phyloP scores from a whole-genome alignment of 2,329 filamentous ascomycete genomes.

The Lecanoromycetidae sp. region DNA sequence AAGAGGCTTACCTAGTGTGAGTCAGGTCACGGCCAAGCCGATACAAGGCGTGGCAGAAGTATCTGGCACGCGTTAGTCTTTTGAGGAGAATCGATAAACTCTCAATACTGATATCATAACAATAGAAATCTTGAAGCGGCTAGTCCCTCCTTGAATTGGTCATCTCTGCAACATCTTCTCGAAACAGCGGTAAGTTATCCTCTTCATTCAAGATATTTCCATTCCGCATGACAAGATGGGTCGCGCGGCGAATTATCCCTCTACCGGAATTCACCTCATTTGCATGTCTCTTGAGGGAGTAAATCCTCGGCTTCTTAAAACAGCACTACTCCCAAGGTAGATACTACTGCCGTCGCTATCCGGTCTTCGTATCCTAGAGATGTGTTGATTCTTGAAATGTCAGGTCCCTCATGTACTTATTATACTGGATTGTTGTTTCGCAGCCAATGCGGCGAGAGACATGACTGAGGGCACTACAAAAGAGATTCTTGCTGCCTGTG shows the following conservation, averaged over 20 bases:
- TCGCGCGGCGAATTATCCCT: too few relatives aligned
- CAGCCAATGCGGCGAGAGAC: slow-evolving; percentile 13
- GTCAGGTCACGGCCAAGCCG: slow-evolving; percentile 12
- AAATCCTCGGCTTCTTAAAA: too few relatives aligned
- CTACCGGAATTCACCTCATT: too few relatives aligned
- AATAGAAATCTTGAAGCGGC: slow-evolving; percentile 2
- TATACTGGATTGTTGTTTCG: slow-evolving; percentile 19
- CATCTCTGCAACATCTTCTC: slow-evolving; percentile 11
- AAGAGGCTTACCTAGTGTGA: too few relatives aligned
- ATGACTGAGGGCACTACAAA: slow-evolving; percentile 10
- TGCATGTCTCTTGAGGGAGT: too few relatives aligned
- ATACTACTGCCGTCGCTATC: too few relatives aligned
- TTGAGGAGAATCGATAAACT: neutral
- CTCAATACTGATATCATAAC: neutral
- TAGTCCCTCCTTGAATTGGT: slow-evolving; percentile 15
- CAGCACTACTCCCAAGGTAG: too few relatives aligned
- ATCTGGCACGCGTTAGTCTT: slow-evolving; percentile 13
- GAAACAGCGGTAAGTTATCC: slow-evolving; percentile 8
- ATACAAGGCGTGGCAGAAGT: slow-evolving; percentile 3
- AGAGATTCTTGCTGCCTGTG: slow-evolving; percentile 14
- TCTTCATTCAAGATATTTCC: too few relatives aligned
- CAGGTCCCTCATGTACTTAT: slow-evolving; percentile 17
- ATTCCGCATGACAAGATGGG: too few relatives aligned
- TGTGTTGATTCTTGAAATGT: too few relatives aligned
- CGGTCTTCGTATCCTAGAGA: too few relatives aligned